Evolutionary conservation across 2,329 filamentous ascomycete species (phyloP).

Genomic region (Aspergillus sp.): DNA sequence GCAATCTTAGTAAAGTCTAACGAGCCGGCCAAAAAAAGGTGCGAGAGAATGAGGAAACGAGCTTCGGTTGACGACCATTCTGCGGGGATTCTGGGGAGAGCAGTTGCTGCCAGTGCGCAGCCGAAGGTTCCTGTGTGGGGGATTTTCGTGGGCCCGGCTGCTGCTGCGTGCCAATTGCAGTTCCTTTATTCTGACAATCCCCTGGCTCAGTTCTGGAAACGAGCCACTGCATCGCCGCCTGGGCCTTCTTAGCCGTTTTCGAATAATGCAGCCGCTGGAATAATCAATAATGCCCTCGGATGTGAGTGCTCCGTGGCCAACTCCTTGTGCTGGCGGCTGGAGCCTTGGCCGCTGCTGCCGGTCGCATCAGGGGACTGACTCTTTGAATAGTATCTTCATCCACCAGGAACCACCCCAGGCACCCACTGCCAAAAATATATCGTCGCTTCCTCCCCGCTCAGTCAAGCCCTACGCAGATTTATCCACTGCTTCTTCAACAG

Average conservation of each 20-base stretch:
- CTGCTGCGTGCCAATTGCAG: constrained; percentile 14
- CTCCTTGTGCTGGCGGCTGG: not conserved
- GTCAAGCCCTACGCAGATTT: not conserved
- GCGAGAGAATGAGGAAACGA: not conserved
- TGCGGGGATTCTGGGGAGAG: constrained; percentile 24
- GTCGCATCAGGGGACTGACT: not conserved
- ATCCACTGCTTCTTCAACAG: not conserved
- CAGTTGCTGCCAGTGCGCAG: constrained; percentile 9
- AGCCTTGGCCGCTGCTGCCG: not conserved
- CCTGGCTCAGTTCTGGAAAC: constrained; percentile 1
- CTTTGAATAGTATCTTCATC: no score
- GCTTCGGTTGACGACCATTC: constrained; percentile 6
- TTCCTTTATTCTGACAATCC: not conserved
- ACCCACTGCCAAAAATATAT: not conserved
- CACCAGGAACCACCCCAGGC: no score
- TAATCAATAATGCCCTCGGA: not conserved
- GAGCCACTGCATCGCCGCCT: not conserved
- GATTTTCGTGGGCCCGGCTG: constrained; percentile 21
- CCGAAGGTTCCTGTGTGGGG: constrained; percentile 18
- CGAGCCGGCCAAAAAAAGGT: constrained; percentile 3
- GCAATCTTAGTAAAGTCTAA: not conserved
- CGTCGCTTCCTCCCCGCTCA: not conserved
- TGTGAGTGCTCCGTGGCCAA: constrained; percentile 1
- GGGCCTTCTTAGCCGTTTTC: not conserved
- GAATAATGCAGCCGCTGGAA: not conserved